A percentile compares a stretch with the other conserved stretches of the same genome.
Conservation (phyloP, 1,284 basidiomycete species). For the Boletellus sp. region DNA sequence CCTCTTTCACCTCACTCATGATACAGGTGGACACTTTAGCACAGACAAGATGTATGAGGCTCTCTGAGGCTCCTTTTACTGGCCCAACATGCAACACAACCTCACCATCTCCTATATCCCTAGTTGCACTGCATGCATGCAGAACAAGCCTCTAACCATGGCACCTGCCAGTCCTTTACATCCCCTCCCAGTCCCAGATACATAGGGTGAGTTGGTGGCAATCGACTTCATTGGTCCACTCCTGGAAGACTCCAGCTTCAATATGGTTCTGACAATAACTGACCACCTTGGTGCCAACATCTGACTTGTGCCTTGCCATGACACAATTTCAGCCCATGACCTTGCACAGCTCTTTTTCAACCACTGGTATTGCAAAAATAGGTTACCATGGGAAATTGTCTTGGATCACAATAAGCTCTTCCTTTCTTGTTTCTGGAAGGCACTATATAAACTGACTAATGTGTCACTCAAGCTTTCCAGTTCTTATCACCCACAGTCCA, state of each 20-base stretch:
- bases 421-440: neutral
- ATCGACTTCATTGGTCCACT: slow-evolving; percentile 34
- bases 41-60: neutral
- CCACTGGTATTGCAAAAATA: slow-evolving; percentile 2
- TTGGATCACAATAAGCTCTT: neutral
- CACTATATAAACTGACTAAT: neutral
- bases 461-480: neutral
- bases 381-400: neutral
- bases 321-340: neutral
- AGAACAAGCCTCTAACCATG: slow-evolving; percentile 24
- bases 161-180: slow-evolving; percentile 27
- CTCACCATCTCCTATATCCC: neutral
- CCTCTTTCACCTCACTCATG: neutral
- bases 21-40: neutral
- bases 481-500: neutral
- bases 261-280: neutral
- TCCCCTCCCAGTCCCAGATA: slow-evolving; percentile 31
- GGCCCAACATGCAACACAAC: neutral
- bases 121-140: slow-evolving; percentile 5
- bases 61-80: neutral
- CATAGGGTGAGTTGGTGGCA: slow-evolving; percentile 20
- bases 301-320: neutral
- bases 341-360: neutral
- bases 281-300: neutral
- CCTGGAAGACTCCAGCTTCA: neutral